Evolutionary conservation across 805 yeast genomes (phyloP), one percentile per base, ranked within the genome.

Genomic region (Hanseniaspora singularis): DNA sequence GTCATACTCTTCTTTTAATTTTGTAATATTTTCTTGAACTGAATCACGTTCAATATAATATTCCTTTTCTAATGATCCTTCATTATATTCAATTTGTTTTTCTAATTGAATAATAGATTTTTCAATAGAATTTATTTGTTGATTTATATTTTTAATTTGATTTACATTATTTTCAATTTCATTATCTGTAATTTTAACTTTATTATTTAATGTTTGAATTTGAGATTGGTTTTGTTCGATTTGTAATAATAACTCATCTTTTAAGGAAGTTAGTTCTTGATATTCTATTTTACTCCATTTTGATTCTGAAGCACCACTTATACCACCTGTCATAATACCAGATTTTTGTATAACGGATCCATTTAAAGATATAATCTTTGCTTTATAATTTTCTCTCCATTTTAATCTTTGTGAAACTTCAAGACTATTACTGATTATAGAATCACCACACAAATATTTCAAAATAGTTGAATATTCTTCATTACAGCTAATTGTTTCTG

Each of bases 311-410:
- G 54, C 57, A 33, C 67, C 67, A n/a, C 68, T 68, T 5, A 69
- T 65, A 53, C 96, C 96, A 60, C 96, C 96, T 8, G 96, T 81
- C 94, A 92, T 85, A 31, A 87, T 68, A 6, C 95, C 95, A 4
- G 89, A 79, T 55, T 76, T 77, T 57, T 85, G 86, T 39, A 92
- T 82, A 26, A 87, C 68, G 0, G 89, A 75, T 1, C 98, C 98
- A 41, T 85, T 86, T 12, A 85, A 56, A 0, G 95, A 75, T 2
- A 88, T 94, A 40, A 82, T 64, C 59, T 83, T 86, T 33, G 75
- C 76, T 40, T 71, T 71, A 24, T 76, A 63, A 7, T 70, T 66
- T 31, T 65, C 64, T 16, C 69, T 68, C 89, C 95, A 85, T 57
- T 84, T 77, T 49, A 89, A 64, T 1, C 69, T 65, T 56, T 79